These are phyloP conservation scores for Verticillium isaacii DNA, from an alignment of 2,329 filamentous ascomycete genomes.

Conservation along the genomic window DNA sequence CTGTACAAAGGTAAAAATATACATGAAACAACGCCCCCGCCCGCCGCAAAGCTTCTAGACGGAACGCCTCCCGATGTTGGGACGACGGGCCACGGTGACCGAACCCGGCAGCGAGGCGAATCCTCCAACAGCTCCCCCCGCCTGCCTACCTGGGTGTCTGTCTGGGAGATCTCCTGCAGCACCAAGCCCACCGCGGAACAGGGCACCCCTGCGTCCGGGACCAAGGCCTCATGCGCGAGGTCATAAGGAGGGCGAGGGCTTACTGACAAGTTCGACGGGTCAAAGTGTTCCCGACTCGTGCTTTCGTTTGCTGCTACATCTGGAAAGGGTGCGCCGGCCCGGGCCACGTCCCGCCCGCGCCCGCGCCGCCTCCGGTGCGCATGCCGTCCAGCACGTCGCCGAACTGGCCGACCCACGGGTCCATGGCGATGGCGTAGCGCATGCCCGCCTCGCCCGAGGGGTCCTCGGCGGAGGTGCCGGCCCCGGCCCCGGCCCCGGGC, in stretches of 20 bases:
- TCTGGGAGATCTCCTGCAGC: too few species aligned
- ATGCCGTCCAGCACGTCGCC: constrained; percentile 29
- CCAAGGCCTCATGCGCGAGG: too few species aligned
- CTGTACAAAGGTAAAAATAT: not conserved
- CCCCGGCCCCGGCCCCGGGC: constrained; percentile 3
- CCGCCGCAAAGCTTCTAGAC: not conserved
- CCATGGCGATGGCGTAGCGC: constrained; percentile 28
- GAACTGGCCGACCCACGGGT: constrained; percentile 35
- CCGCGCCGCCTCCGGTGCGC: constrained; percentile 8
- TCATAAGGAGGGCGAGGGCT: too few species aligned
- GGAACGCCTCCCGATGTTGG: not conserved
- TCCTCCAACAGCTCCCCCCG: not conserved
- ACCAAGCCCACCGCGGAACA: too few species aligned
- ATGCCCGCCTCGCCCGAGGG: constrained; percentile 23
- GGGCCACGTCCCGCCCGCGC: not conserved
- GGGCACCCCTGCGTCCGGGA: too few species aligned
- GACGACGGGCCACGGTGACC: not conserved
- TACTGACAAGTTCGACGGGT: too few species aligned
- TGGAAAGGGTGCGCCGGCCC: constrained; percentile 1
- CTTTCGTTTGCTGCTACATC: not conserved
- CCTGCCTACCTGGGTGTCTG: too few species aligned
- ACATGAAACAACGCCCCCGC: not conserved
- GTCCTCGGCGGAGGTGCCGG: not conserved
- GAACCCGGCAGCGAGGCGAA: not conserved
- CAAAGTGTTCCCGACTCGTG: too few species aligned